These are phyloP conservation scores for Amanita pallidorosea DNA, from an alignment of 768 basidiomycete species.

Conservation along the genomic window DNA sequence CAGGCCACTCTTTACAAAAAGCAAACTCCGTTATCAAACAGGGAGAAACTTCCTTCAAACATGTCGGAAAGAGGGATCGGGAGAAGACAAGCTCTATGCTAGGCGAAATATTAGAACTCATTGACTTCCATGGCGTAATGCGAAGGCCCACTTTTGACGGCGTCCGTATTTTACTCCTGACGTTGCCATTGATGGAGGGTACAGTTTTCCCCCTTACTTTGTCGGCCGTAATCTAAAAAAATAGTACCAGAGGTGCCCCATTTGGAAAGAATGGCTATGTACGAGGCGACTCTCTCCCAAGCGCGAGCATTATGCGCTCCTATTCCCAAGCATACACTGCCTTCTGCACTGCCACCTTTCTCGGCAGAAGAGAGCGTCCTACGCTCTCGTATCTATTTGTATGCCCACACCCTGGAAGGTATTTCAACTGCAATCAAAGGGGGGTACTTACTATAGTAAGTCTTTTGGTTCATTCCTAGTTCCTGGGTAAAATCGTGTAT, in stretches of 20 bases:
- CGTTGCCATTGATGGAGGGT: conserved; percentile 84
- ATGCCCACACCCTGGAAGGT: conserved; percentile 78
- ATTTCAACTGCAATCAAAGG: conserved; percentile 74
- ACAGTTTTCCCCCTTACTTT: conserved; percentile 9
- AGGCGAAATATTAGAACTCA: conserved; percentile 63
- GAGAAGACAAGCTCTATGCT: conserved; percentile 59
- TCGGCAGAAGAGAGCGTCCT: conserved; percentile 50
- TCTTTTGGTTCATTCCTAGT: neutral
- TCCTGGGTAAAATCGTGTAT: neutral
- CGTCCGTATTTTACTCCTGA: conserved; percentile 64
- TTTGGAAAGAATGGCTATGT: conserved; percentile 50
- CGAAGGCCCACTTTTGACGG: conserved; percentile 84
- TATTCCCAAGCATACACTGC: conserved; percentile 20
- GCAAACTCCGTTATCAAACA: neutral
- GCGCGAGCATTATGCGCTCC: conserved; percentile 64
- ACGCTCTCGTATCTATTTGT: conserved; percentile 83
- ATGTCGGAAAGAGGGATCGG: conserved; percentile 32
- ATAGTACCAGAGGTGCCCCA: conserved; percentile 28
- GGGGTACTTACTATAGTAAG: conserved; percentile 75
- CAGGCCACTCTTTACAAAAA: neutral
- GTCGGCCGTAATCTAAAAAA: conserved; percentile 7
- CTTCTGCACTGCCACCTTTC: conserved; percentile 29
- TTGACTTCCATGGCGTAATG: conserved; percentile 72
- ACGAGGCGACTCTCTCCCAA: conserved; percentile 78
- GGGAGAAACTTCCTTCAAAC: conserved; percentile 17